These are phyloP conservation scores for Fulvia fulva DNA, from an alignment of 2,329 filamentous ascomycete species.

Conservation along the genomic window DNA sequence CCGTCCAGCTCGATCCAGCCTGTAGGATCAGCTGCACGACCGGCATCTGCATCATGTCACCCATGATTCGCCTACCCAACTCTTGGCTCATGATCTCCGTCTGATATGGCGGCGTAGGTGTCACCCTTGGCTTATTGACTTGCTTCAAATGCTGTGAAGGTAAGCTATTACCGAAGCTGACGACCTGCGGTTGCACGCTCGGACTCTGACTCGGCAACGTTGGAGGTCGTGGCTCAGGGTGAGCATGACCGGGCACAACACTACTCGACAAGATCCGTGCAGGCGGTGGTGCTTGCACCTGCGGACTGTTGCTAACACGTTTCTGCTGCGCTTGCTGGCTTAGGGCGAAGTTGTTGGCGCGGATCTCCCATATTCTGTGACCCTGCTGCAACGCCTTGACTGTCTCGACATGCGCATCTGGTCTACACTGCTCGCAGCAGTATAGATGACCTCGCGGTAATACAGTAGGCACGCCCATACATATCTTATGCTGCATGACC, in stretches of 20 bases:
- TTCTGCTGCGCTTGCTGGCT: not conserved
- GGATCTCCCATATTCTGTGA: not conserved
- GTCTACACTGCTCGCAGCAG: constrained; percentile 1
- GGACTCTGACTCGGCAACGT: not conserved
- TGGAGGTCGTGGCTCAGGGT: not conserved
- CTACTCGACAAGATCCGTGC: not conserved
- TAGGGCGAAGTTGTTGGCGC: not conserved
- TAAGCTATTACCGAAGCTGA: not conserved
- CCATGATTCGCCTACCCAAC: not conserved
- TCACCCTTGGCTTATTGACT: not conserved
- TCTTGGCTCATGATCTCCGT: not conserved
- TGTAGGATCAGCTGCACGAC: not conserved
- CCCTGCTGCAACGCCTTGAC: not conserved
- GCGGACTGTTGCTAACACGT: not conserved
- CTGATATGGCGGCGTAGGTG: not conserved
- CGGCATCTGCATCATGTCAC: not conserved
- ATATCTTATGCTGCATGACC: constrained; percentile 2
- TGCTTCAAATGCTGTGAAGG: not conserved
- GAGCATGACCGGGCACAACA: not conserved
- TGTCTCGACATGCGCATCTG: constrained; percentile 1
- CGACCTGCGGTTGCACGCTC: not conserved
- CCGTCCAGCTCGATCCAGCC: not conserved
- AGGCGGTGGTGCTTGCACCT: not conserved
- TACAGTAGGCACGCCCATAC: not conserved
- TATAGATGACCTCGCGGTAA: not conserved